Evolutionary conservation across 2,329 filamentous ascomycete species (phyloP).

Genomic region (Colletotrichum orbiculare): DNA sequence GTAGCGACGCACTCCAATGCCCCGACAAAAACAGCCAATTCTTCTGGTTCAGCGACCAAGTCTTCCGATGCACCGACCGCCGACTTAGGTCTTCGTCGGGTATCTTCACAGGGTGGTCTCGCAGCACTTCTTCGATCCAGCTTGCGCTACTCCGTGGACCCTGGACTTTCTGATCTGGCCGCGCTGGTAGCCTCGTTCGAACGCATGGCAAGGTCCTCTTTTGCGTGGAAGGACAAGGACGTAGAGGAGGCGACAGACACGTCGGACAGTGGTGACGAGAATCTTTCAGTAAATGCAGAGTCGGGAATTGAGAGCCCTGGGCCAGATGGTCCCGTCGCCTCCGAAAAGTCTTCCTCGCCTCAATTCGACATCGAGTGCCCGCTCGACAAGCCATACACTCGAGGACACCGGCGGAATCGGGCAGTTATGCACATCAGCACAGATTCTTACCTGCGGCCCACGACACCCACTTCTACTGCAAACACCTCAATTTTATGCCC

Average conservation of each 20-base stretch:
- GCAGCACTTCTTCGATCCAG: slow-evolving; percentile 26
- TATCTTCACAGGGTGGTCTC: slow-evolving; percentile 15
- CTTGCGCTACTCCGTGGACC: slow-evolving; percentile 38
- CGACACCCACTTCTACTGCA: background rate
- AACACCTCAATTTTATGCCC: slow-evolving; percentile 52
- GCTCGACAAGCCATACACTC: slow-evolving; percentile 12
- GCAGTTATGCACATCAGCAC: slow-evolving; percentile 41
- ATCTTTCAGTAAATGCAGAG: background rate
- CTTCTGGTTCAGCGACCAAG: background rate
- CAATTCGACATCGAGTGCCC: background rate
- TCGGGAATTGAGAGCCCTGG: background rate
- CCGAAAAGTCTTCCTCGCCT: background rate
- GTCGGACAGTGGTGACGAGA: slow-evolving; percentile 2
- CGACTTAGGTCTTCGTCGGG: background rate
- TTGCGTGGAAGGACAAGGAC: slow-evolving; percentile 38
- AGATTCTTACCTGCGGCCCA: slow-evolving; percentile 16
- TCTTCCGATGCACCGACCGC: background rate
- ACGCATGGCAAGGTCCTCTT: slow-evolving; percentile 40
- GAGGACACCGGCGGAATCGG: slow-evolving; percentile 42
- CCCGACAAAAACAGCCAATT: background rate
- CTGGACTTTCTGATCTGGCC: slow-evolving; percentile 42
- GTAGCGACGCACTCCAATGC: background rate
- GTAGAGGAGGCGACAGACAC: background rate
- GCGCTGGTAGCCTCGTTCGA: slow-evolving; percentile 45
- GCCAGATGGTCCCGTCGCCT: too few relatives aligned